Percentiles rank a stretch among this genome's conserved stretches.
phyloP scores from a whole-genome alignment of 257 asterid species.

The Fraxinus excelsior region DNA sequence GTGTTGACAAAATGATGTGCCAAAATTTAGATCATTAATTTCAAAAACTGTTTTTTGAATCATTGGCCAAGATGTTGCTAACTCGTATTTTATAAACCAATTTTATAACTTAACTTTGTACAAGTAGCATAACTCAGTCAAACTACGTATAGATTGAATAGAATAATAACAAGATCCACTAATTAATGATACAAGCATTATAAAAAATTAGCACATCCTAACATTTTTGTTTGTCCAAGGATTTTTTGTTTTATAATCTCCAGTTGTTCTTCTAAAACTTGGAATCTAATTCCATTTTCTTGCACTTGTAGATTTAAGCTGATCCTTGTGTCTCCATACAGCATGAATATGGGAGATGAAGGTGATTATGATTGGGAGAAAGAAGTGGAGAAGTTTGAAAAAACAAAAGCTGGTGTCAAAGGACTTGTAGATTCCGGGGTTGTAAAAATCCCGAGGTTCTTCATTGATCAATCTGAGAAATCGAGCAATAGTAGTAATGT shows the following conservation, averaged over 20 bases:
- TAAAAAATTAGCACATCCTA: not conserved
- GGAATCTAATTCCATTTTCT: not conserved
- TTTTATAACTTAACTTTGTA: too few relatives aligned
- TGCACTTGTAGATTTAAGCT: not conserved
- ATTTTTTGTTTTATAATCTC: not conserved
- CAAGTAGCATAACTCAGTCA: too few relatives aligned
- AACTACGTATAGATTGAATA: too few relatives aligned
- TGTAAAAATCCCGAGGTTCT: conserved; percentile 50
- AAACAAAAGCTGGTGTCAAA: conserved; percentile 65
- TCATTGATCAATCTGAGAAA: conserved; percentile 38
- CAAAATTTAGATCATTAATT: too few relatives aligned
- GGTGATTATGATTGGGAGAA: conserved; percentile 47
- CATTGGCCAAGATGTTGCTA: too few relatives aligned
- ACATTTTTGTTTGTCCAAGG: conserved; percentile 14
- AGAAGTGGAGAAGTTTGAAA: conserved; percentile 55
- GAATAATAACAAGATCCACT: not conserved
- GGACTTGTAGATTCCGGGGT: conserved; percentile 72
- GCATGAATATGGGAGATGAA: conserved; percentile 31
- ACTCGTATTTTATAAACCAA: too few relatives aligned
- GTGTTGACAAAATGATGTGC: too few relatives aligned
- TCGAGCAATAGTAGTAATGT: not conserved
- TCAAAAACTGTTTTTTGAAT: too few relatives aligned
- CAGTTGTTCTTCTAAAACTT: not conserved
- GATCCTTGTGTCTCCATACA: not conserved
- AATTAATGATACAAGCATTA: not conserved